Conservation (phyloP, 306 rosid species). For the Gastrolobium villosum region DNA sequence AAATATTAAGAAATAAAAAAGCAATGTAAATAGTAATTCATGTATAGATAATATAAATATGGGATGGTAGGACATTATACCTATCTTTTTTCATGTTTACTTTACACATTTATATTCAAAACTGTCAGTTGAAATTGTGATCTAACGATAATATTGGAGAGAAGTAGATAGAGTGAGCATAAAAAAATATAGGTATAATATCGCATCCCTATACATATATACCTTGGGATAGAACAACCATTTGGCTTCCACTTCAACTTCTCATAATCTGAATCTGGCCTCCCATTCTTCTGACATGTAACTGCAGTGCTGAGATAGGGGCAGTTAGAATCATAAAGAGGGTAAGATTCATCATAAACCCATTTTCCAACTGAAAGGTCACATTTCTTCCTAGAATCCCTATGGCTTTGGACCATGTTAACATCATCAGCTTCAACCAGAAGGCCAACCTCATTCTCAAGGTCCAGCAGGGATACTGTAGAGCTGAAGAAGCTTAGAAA, state of each 20-base stretch:
- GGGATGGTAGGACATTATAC: not conserved
- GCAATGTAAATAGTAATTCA: not conserved
- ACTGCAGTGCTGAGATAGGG: constrained; percentile 83
- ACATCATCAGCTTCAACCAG: constrained; percentile 63
- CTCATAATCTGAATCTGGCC: constrained; percentile 90
- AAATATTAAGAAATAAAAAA: constrained; percentile 10
- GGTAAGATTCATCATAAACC: constrained; percentile 85
- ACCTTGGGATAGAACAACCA: constrained; percentile 81
- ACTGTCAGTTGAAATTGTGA: too few relatives aligned
- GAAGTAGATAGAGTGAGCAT: too few relatives aligned
- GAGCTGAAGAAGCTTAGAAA: constrained; percentile 51
- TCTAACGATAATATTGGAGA: too few relatives aligned
- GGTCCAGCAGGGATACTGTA: constrained; percentile 52
- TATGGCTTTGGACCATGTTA: constrained; percentile 61
- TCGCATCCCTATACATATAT: not conserved
- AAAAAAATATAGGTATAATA: too few relatives aligned
- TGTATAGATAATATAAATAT: not conserved
- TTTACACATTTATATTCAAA: too few relatives aligned
- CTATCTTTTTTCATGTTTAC: too few relatives aligned
- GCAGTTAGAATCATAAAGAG: constrained; percentile 78
- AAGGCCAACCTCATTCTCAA: constrained; percentile 55
- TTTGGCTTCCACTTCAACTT: constrained; percentile 90
- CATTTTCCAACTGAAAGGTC: constrained; percentile 78
- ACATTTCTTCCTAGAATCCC: constrained; percentile 55
- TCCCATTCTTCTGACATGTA: constrained; percentile 82